These are phyloP conservation scores for Stentor coeruleus DNA, from an alignment of 73 alveolate species.

Conservation along the genomic window DNA sequence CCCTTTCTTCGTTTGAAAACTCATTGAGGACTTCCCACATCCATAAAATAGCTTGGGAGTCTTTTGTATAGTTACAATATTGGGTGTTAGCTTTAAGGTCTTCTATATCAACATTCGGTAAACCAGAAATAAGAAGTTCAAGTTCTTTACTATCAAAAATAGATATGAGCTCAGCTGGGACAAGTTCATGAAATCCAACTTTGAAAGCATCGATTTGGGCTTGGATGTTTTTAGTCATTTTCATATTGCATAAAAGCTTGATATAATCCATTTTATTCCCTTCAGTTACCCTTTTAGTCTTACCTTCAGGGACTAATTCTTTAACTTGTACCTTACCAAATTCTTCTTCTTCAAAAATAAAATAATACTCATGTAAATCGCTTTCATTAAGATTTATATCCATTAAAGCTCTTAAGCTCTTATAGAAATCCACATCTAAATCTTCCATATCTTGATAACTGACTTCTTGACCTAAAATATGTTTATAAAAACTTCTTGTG, in stretches of 20 bases:
- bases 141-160: slow-evolving; percentile 88
- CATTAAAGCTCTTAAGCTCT: slow-evolving; percentile 81
- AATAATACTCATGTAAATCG: slow-evolving; percentile 16
- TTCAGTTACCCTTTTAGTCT: slow-evolving; percentile 84
- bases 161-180: slow-evolving; percentile 85
- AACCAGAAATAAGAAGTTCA: slow-evolving; percentile 94
- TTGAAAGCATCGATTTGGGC: slow-evolving; percentile 76
- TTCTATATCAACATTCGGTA: slow-evolving; percentile 92
- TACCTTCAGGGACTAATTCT: slow-evolving; percentile 88
- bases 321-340: slow-evolving; percentile 80
- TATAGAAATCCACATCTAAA: slow-evolving; percentile 90
- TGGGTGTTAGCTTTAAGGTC: slow-evolving; percentile 96
- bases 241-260: slow-evolving; percentile 26
- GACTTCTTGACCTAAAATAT: slow-evolving; percentile 85
- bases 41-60: slow-evolving; percentile 77
- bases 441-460: slow-evolving; percentile 97
- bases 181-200: slow-evolving; percentile 79
- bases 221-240: slow-evolving; percentile 59
- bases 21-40: slow-evolving; percentile 91
- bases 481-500: slow-evolving; percentile 94
- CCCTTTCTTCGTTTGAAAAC: slow-evolving; percentile 80
- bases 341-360: slow-evolving; percentile 52
- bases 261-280: slow-evolving; percentile 43
- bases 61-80: slow-evolving; percentile 86
- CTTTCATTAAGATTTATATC: slow-evolving; percentile 53